Conservation (phyloP, 768 basidiomycete genomes). For the Suillus weaverae region DNA sequence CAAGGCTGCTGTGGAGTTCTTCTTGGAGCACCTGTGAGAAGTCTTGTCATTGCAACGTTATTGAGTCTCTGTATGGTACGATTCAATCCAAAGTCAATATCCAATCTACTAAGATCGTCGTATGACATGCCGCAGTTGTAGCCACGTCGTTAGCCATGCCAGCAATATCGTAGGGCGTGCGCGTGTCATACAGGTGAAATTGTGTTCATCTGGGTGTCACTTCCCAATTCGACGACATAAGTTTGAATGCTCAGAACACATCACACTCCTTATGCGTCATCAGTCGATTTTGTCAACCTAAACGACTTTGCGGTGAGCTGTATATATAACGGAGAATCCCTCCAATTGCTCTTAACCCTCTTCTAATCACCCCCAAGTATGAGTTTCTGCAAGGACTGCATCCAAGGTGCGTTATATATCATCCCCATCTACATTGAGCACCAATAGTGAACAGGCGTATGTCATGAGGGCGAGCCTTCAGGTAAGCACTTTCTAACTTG, state of each 20-base stretch:
- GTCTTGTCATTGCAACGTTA: not conserved
- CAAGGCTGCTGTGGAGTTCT: slow-evolving; percentile 56
- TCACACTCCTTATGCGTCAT: not conserved
- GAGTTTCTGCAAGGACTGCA: slow-evolving; percentile 57
- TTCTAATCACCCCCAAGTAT: slow-evolving; percentile 26
- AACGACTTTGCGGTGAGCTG: not conserved
- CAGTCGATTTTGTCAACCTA: not conserved
- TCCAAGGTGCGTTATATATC: slow-evolving; percentile 42
- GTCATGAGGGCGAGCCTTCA: slow-evolving; percentile 47
- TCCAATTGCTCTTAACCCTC: not conserved
- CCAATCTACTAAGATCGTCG: not conserved
- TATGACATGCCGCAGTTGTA: not conserved
- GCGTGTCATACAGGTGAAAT: not conserved
- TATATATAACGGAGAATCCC: not conserved
- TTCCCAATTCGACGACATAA: not conserved
- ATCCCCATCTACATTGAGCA: not conserved
- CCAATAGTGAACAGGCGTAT: slow-evolving; percentile 39
- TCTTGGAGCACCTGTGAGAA: slow-evolving; percentile 36
- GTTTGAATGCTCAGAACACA: not conserved
- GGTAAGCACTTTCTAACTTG: slow-evolving; percentile 29
- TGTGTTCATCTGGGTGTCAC: not conserved
- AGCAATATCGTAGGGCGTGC: not conserved
- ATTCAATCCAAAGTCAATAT: not conserved
- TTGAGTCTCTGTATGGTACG: not conserved
- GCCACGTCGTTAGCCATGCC: not conserved